Conservation (phyloP, 768 basidiomycete genomes). For the Lentinula edodes region DNA sequence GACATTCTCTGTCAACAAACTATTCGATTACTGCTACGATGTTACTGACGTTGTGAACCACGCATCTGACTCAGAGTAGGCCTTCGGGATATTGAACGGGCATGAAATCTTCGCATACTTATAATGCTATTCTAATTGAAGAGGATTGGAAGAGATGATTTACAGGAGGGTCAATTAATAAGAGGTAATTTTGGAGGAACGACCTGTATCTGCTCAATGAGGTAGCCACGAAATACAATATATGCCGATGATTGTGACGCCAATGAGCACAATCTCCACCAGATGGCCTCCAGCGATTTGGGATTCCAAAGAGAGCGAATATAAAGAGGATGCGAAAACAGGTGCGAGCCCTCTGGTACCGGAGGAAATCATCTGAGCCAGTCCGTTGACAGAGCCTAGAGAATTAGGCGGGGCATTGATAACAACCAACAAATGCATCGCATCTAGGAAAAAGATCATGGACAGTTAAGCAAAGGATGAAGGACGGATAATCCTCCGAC, state of each 20-base stretch:
- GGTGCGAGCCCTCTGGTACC: constrained; percentile 48
- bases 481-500: not conserved
- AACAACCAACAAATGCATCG: constrained; percentile 38
- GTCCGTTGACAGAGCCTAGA: constrained; percentile 48
- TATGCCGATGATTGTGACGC: not conserved
- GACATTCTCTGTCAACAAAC: too few relatives aligned
- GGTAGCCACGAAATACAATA: not conserved
- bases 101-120: too few relatives aligned
- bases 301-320: constrained; percentile 42
- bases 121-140: too few relatives aligned
- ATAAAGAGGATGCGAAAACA: constrained; percentile 48
- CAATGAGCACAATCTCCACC: constrained; percentile 26
- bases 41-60: too few relatives aligned
- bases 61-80: too few relatives aligned
- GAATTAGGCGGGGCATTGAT: constrained; percentile 35
- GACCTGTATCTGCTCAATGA: not conserved
- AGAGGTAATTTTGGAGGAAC: too few relatives aligned
- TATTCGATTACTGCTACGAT: too few relatives aligned
- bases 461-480: too few relatives aligned
- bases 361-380: constrained; percentile 49
- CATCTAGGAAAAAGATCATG: constrained; percentile 28
- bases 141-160: too few relatives aligned
- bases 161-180: too few relatives aligned
- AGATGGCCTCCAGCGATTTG: constrained; percentile 39
- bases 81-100: too few relatives aligned